These are phyloP conservation scores for Pythium folliculosum DNA, from an alignment of 352 stramenopile genomes.

Conservation along the genomic window DNA sequence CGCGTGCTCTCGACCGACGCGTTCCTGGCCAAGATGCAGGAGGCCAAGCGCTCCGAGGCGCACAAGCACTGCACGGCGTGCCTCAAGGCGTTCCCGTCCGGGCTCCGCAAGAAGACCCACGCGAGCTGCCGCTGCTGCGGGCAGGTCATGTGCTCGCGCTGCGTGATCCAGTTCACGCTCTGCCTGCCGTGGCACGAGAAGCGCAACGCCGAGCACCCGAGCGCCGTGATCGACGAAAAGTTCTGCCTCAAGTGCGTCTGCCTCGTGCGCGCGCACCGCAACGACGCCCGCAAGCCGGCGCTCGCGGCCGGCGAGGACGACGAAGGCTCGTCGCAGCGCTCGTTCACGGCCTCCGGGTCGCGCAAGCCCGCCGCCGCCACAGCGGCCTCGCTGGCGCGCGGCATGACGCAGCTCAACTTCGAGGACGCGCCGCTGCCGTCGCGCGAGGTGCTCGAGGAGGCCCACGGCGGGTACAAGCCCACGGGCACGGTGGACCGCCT, in stretches of 20 bases:
- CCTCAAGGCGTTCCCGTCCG: conserved; percentile 46
- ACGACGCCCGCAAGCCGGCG: conserved; percentile 18
- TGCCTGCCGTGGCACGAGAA: conserved; percentile 51
- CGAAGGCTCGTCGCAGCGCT: conserved; percentile 4
- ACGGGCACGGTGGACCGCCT: conserved; percentile 37
- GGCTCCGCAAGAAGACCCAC: conserved; percentile 42
- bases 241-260: conserved; percentile 83
- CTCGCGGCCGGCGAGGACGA: not conserved
- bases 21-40: conserved; percentile 23
- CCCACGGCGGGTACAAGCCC: conserved; percentile 41
- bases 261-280: conserved; percentile 60
- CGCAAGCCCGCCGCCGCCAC: not conserved
- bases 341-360: not conserved
- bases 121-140: conserved; percentile 56
- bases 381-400: not conserved
- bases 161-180: conserved; percentile 67
- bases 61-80: conserved; percentile 51
- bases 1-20: conserved; percentile 60
- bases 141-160: conserved; percentile 55
- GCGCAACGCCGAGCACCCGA: conserved; percentile 57
- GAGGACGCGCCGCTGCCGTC: conserved; percentile 24
- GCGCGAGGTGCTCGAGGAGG: conserved; percentile 37
- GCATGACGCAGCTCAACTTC: conserved; percentile 23
- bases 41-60: conserved; percentile 22
- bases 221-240: conserved; percentile 66